These are phyloP conservation scores for Boletus edulis DNA, from an alignment of 768 basidiomycete genomes.

Conservation along the genomic window DNA sequence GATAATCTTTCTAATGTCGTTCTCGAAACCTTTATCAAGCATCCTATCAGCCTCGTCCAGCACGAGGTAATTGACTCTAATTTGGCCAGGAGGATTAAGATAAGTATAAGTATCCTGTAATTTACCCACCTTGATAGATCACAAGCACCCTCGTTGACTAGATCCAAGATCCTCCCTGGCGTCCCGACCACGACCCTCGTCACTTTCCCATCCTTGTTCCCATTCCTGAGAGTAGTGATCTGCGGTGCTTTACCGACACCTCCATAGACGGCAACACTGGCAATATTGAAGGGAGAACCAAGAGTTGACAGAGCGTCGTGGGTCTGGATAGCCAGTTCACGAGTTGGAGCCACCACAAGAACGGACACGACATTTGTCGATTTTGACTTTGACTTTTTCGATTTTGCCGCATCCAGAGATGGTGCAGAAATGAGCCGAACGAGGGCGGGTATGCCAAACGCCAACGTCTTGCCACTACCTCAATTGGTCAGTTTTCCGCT, in stretches of 20 bases:
- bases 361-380: conserved; percentile 45
- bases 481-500: not conserved
- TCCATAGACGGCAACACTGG: conserved; percentile 87
- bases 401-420: conserved; percentile 15
- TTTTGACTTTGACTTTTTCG: conserved; percentile 30
- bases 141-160: conserved; percentile 84
- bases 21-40: conserved; percentile 98
- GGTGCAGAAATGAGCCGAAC: conserved; percentile 52
- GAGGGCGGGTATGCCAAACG: conserved; percentile 92
- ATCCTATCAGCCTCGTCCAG: conserved; percentile 98
- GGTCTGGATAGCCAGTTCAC: conserved; percentile 95
- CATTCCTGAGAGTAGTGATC: conserved; percentile 60
- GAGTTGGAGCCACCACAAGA: conserved; percentile 89
- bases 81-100: not conserved
- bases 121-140: conserved; percentile 64
- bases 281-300: conserved; percentile 71
- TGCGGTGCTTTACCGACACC: conserved; percentile 93
- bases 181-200: conserved; percentile 91
- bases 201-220: conserved; percentile 45
- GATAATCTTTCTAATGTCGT: conserved; percentile 92
- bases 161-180: conserved; percentile 88
- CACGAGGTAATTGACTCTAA: conserved; percentile 85
- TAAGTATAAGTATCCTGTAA: not conserved
- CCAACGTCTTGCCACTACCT: conserved; percentile 88
- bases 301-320: conserved; percentile 77